phyloP scores from a whole-genome alignment of 768 basidiomycete species.

The Imleria badia region DNA sequence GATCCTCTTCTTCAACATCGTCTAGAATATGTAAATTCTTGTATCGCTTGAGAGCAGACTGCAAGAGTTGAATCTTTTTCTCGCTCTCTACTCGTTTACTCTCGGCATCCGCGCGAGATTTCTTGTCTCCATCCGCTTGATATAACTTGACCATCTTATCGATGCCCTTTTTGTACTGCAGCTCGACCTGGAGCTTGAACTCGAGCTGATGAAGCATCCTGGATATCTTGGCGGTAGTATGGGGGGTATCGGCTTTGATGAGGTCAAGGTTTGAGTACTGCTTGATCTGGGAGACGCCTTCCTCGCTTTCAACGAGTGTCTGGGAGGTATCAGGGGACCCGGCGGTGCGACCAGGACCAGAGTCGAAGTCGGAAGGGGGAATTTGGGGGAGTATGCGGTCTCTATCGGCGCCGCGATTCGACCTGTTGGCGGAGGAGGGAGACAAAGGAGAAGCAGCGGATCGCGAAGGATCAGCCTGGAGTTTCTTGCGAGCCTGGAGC shows the following conservation, averaged over 20 bases:
- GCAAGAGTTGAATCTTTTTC: constrained; percentile 92
- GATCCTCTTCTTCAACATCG: constrained; percentile 85
- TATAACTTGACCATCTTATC: constrained; percentile 99
- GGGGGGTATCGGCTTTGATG: constrained; percentile 95
- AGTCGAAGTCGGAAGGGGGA: constrained; percentile 53
- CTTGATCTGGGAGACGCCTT: constrained; percentile 51
- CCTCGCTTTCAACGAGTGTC: constrained; percentile 38
- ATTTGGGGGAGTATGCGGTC: constrained; percentile 43
- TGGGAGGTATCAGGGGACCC: constrained; percentile 42
- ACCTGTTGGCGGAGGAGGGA: constrained; percentile 17
- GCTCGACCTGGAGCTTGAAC: constrained; percentile 98
- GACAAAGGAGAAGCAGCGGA: constrained; percentile 42
- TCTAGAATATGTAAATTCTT: constrained; percentile 95
- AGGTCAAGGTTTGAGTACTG: constrained; percentile 87
- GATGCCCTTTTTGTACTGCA: constrained; percentile 97
- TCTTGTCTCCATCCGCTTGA: constrained; percentile 96
- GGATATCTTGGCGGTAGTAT: constrained; percentile 94
- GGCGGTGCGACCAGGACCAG: constrained; percentile 33
- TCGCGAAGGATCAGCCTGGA: constrained; percentile 57
- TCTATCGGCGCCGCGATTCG: constrained; percentile 25
- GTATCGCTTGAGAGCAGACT: constrained; percentile 91
- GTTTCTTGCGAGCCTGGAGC: constrained; percentile 74
- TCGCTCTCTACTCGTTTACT: constrained; percentile 93
- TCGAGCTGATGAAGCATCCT: constrained; percentile 98
- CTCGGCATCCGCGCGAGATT: constrained; percentile 89